Base-by-base conservation (phyloP, 1,284 basidiomycete species). In the Apiotrichum laibachii region DNA sequence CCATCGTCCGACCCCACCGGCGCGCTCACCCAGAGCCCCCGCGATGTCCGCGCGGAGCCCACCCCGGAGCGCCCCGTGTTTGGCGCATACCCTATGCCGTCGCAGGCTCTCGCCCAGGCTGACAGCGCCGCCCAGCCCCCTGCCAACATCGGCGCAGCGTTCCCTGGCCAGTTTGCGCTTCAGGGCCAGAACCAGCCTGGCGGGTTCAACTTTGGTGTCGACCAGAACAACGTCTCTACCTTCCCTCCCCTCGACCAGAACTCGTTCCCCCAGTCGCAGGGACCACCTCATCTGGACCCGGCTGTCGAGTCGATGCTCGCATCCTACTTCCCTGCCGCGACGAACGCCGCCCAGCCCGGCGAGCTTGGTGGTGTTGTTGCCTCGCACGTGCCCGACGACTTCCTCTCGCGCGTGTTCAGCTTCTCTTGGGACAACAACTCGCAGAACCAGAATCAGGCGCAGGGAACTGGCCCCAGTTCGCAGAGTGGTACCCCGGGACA, bases 31-130 rank as follows among this genome's bases (percentile, higher is more conserved):
- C 47, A 33, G 15, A 54, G 52, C 33, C 53, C 57, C 4, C 53
- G 47, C 1, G 47, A 43, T 26, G 39, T 45, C 37, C 44, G 45
- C 44, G 43, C 39, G 19, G 66, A 67, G 31, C 66, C 69, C n/a
- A 64, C 69, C 5, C 59, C 67, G 5, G 73, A 75, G 53, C 58
- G 68, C 33, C 70, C 72, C 0, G 72, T 76, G 0, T 76, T 76
- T 59, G 75, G 73, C 54, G 75, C 75, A 7, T 77, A 77, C 61
- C 75, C 72, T 1, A 71, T 73, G 70, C 73, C 71, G 0, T 61
- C 66, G 50, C 55, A 54, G 19, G 15, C n/a, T 9, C 53, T 7
- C 53, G 48, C 46, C 9, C 34, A 12, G 4, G 26, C 26, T 31
- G 44, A 47, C 7, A 33, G 15, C 43, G 46, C 39, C 45, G 31